Base-by-base conservation (phyloP, 1,139 yeast species). In the Sugiyamaella novakii region DNA sequence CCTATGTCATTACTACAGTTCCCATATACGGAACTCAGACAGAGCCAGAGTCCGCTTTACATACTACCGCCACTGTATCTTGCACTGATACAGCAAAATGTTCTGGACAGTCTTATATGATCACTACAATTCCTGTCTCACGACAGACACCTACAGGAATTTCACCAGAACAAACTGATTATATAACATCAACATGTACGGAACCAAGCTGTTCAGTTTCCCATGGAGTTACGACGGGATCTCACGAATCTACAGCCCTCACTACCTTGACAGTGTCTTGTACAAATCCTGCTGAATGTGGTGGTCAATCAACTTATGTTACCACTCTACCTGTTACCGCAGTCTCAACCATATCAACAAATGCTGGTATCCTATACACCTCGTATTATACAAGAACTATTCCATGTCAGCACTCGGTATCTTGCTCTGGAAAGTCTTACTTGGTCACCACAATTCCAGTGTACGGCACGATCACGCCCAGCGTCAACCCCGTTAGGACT, bases 341-440 rank as follows among this genome's bases (percentile, higher is more conserved):
- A 18, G 27, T 14, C 7, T 19, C 42, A 3, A 27, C 31, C 5
- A 19, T 29, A 7, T 27, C 43, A 4, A 29, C 29, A 11, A 11
- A 30, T 12, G 17, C 7, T 15, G 43, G 43, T 12, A 34, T 27
- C 7, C 45, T 40, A n/a, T 35, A 40, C 19, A 36, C 44, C 7
- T 28, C 43, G 5, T 51, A 40, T 34, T 38, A 43, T 10, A 54
- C 57, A 6, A 35, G 25, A 10, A 52, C 56, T 5, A 43, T 51
- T 35, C 55, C 56, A 3, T 54, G 57, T 25, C 15, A 43, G 7
- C 45, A 50, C 14, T 24, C 54, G 5, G 34, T 49, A 2, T 17
- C n/a, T 5, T 54, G 57, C 45, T 34, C 43, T 19, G 54, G 49
- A n/a, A 46, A 34, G 12, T 49, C 55, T 2, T 51, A 36, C 21